A percentile compares a stretch with the other conserved stretches of the same genome.
phyloP scores from a whole-genome alignment of 2,329 filamentous ascomycete genomes.

The Exophiala oligosperma region DNA sequence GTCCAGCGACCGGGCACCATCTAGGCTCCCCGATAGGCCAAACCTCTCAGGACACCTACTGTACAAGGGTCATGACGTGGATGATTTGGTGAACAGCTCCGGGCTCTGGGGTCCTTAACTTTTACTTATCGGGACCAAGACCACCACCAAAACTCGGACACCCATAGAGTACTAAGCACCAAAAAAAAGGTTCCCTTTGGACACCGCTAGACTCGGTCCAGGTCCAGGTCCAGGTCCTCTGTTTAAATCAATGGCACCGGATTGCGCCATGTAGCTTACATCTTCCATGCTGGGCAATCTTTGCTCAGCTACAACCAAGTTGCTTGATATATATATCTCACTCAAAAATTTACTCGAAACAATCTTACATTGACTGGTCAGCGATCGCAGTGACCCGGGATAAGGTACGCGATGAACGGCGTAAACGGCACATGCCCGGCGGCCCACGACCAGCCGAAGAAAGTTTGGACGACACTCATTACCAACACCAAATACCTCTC shows the following conservation, averaged over 20 bases:
- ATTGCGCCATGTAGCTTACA: slow-evolving; percentile 9
- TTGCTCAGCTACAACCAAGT: slow-evolving; percentile 1
- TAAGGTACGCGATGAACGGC: slow-evolving; percentile 1
- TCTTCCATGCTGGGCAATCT: slow-evolving; percentile 1
- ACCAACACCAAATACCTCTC: slow-evolving; percentile 81
- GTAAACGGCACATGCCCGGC: neutral
- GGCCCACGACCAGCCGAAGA: slow-evolving; percentile 17
- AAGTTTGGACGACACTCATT: slow-evolving; percentile 86
- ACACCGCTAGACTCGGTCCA: slow-evolving; percentile 4
- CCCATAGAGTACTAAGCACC: too few relatives aligned
- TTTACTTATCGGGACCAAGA: neutral
- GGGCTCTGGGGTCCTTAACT: neutral
- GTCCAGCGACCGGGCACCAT: slow-evolving; percentile 7
- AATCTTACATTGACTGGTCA: neutral
- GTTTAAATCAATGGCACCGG: neutral
- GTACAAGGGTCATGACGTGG: slow-evolving; percentile 1
- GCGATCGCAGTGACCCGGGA: neutral
- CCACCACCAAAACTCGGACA: neutral
- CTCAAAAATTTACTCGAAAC: neutral
- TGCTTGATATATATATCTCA: neutral
- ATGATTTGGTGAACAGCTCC: neutral
- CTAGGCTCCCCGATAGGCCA: slow-evolving; percentile 20
- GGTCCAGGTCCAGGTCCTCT: neutral
- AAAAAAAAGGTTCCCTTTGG: slow-evolving; percentile 3
- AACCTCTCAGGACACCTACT: neutral